These are phyloP conservation scores for Colletotrichum euphorbiae DNA, from an alignment of 2,329 filamentous ascomycete genomes.

Conservation along the genomic window DNA sequence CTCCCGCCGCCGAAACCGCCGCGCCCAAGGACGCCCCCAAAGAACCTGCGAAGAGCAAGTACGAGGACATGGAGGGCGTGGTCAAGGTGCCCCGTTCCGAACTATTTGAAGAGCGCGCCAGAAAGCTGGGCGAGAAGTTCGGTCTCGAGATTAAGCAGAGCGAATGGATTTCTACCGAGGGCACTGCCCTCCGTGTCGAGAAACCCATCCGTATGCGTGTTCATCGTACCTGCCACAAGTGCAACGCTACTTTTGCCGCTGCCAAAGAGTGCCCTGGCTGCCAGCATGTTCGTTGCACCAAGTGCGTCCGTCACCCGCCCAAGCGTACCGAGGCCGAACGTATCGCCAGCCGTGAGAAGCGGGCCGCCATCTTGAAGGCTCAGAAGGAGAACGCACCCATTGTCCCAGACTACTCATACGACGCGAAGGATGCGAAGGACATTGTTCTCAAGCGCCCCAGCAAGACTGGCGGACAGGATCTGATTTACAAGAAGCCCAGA, in stretches of 20 bases:
- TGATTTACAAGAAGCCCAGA: slow-evolving; percentile 76
- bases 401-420: slow-evolving; percentile 61
- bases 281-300: slow-evolving; percentile 82
- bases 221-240: slow-evolving; percentile 84
- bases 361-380: slow-evolving; percentile 63
- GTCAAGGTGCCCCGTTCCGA: slow-evolving; percentile 60
- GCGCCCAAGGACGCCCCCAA: slow-evolving; percentile 35
- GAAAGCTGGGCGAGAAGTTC: slow-evolving; percentile 66
- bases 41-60: slow-evolving; percentile 37
- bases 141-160: slow-evolving; percentile 66
- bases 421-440: slow-evolving; percentile 56
- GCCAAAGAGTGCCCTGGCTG: slow-evolving; percentile 82
- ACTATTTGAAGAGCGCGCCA: slow-evolving; percentile 67
- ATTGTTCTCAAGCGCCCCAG: slow-evolving; percentile 71
- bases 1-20: slow-evolving; percentile 24
- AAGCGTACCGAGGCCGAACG: slow-evolving; percentile 70
- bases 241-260: slow-evolving; percentile 77
- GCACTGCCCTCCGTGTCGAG: slow-evolving; percentile 73
- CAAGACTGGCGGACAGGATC: slow-evolving; percentile 74
- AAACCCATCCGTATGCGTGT: slow-evolving; percentile 84
- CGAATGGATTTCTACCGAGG: slow-evolving; percentile 64
- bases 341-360: slow-evolving; percentile 63
- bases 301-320: slow-evolving; percentile 80
- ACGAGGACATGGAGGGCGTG: slow-evolving; percentile 42
- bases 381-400: slow-evolving; percentile 68